Evolutionary conservation across 2,329 filamentous ascomycete species (phyloP), one percentile per base, ranked within the genome.

Genomic region (Colletotrichum lupini): DNA sequence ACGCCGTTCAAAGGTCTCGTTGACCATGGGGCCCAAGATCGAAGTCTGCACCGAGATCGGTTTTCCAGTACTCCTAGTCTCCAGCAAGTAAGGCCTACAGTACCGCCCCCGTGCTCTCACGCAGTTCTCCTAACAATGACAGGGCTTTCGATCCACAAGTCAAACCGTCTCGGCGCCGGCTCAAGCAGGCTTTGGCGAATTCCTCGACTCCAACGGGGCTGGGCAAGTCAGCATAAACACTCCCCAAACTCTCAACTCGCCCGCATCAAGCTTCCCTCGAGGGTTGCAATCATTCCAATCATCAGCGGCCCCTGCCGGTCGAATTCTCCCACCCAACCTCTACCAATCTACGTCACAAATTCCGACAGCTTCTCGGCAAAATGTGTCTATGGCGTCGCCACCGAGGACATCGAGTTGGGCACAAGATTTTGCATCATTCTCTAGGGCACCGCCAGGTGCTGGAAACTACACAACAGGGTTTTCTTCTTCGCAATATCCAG

Each of bases 1-100:
- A 83, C 82, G 61, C 83, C 84, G 46, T 85, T 86, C 68, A 86
- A 86, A 79, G 82, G 80, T 14, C 79, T 86, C 55, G 76, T 83
- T 24, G 83, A 85, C 9, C 83, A 85, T 52, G 83, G 85, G 63
- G 78, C 79, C n/a, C 81, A 81, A 57, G 83, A 85, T 76, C 79
- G 80, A 61, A 83, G 82, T 75, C 81, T 82, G 64, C 83, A 84
- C 19, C 83, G 85, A 74, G 83, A 85, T 74, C 79, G 82, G n/a
- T 76, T 84, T 22, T 75, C 81, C 64, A 77, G 19, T 11, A 24
- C 52, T 9, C 12, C 46, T 8, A 19, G 52, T 58, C 4, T 5
- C 32, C 72, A 72, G 24, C 57, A 62, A 46, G 72, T 74, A 14
- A 42, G 59, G 35, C 2, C 2, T 32, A 3, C 8, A 16, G 7